Conservation (phyloP, 768 basidiomycete genomes). For the Daedalea quercina region DNA sequence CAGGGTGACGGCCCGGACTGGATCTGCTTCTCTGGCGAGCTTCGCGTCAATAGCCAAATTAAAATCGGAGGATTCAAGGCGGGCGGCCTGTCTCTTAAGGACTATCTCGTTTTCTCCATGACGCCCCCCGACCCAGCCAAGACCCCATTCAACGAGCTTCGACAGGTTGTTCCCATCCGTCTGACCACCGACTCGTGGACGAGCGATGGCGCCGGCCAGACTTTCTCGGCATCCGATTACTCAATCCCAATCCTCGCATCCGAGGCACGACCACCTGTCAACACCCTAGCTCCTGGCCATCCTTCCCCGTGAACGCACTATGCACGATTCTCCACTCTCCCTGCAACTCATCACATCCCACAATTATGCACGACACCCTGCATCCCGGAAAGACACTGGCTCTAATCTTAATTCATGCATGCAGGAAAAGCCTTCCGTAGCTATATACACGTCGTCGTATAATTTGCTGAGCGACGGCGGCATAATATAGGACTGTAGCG, state of each 20-base stretch:
- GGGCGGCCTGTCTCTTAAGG: slow-evolving; percentile 58
- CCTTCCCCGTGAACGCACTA: neutral
- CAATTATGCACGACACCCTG: no score
- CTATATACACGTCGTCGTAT: neutral
- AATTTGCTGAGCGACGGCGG: neutral
- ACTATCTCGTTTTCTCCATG: slow-evolving; percentile 57
- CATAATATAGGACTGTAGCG: neutral
- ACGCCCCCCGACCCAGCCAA: slow-evolving; percentile 49
- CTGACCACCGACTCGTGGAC: slow-evolving; percentile 59
- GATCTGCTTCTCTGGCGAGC: slow-evolving; percentile 57
- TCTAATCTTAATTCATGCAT: neutral
- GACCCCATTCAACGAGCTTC: slow-evolving; percentile 51
- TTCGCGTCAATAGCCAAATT: slow-evolving; percentile 40
- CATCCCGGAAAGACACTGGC: neutral
- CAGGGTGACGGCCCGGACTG: slow-evolving; percentile 63
- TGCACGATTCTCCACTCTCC: no score
- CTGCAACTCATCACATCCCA: no score
- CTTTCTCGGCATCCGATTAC: neutral
- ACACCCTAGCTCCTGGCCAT: neutral
- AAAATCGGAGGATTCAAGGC: slow-evolving; percentile 60
- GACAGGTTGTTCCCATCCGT: slow-evolving; percentile 56
- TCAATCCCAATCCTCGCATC: neutral
- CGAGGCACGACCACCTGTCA: neutral
- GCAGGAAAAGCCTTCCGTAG: neutral
- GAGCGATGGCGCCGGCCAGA: slow-evolving; percentile 22